A percentile compares a stretch with the other conserved stretches of the same genome.
These are phyloP conservation scores for Laguncularia racemosa DNA, from an alignment of 345 rosid species.

Conservation along the genomic window DNA sequence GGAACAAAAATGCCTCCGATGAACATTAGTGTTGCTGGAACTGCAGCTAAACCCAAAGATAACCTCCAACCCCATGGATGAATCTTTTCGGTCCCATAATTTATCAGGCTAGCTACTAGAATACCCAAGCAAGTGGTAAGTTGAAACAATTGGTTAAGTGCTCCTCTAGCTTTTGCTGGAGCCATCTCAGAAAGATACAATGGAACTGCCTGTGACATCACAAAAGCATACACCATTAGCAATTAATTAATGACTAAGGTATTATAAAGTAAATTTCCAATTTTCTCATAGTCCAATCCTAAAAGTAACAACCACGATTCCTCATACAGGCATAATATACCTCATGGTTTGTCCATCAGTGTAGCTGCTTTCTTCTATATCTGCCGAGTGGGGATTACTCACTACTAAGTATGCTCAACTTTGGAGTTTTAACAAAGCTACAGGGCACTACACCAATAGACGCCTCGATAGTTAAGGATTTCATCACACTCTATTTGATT, in stretches of 20 bases:
- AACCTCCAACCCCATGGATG: slow-evolving; percentile 95
- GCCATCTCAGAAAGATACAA: slow-evolving; percentile 91
- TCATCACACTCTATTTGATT: no score
- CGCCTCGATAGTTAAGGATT: no score
- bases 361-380: no score
- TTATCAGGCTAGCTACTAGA: slow-evolving; percentile 60
- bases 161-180: slow-evolving; percentile 76
- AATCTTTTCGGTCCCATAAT: slow-evolving; percentile 55
- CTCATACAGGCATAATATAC: no score
- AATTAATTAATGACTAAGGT: background rate
- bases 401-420: no score
- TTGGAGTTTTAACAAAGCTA: no score
- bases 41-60: slow-evolving; percentile 59
- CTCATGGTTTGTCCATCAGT: no score
- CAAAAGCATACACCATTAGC: background rate
- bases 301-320: no score
- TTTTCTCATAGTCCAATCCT: no score
- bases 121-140: slow-evolving; percentile 82
- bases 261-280: no score
- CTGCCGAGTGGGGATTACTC: no score
- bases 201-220: slow-evolving; percentile 60
- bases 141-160: slow-evolving; percentile 76
- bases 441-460: no score
- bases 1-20: slow-evolving; percentile 60
- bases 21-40: slow-evolving; percentile 69